Conservation (phyloP, 305 asterid genomes). For the Rubia balearica region DNA sequence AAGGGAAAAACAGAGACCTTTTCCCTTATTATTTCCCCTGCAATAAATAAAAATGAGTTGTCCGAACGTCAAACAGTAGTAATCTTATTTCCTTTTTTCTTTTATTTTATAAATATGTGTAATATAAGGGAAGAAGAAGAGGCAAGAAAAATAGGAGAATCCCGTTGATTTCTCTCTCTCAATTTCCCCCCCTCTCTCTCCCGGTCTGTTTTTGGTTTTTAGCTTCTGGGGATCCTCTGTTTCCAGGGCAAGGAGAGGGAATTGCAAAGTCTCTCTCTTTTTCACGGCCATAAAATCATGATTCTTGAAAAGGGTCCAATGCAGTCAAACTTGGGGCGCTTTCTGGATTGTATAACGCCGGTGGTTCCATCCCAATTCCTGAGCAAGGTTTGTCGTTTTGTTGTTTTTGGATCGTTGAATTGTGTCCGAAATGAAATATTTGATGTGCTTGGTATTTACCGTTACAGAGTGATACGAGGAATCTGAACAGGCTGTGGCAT, state of each 20-base stretch:
- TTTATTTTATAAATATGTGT: not conserved
- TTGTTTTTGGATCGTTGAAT: not conserved
- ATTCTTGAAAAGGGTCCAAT: constrained; percentile 47
- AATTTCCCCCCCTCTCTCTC: constrained; percentile 8
- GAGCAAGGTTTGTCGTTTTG: constrained; percentile 47
- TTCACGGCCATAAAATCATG: constrained; percentile 35
- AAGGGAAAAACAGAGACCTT: not conserved
- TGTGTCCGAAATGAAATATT: not conserved
- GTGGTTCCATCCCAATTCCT: constrained; percentile 65
- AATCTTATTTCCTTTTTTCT: constrained; percentile 22
- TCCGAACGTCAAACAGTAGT: constrained; percentile 61
- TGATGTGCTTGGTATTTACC: not conserved
- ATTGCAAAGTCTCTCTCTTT: constrained; percentile 31
- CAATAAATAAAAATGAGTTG: constrained; percentile 24
- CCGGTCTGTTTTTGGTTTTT: constrained; percentile 2
- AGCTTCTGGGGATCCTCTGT: constrained; percentile 18
- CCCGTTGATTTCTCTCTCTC: constrained; percentile 65
- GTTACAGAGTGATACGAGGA: constrained; percentile 65
- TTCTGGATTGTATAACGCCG: constrained; percentile 84
- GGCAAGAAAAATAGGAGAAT: constrained; percentile 31
- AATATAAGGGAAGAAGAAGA: not conserved
- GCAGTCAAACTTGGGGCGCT: constrained; percentile 78
- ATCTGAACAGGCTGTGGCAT: constrained; percentile 88
- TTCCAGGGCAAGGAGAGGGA: constrained; percentile 58
- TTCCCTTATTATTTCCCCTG: constrained; percentile 10